Conservation (phyloP, 768 basidiomycete genomes). For the Sarcodon sp. region DNA sequence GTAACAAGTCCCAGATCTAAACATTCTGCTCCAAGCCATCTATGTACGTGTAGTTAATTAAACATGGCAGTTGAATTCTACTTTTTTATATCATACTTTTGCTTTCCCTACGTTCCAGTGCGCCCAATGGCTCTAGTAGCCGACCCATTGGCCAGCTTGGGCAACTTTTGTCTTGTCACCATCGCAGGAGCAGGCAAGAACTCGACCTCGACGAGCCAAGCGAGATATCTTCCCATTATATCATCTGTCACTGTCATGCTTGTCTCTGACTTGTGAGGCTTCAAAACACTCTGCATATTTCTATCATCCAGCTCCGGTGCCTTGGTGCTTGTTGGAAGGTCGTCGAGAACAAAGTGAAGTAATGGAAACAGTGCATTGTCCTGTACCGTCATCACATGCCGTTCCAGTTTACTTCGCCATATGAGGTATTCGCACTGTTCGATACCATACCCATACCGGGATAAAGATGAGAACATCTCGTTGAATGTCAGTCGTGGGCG, state of each 20-base stretch:
- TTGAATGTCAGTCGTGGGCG: constrained; percentile 85
- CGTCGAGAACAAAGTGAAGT: constrained; percentile 94
- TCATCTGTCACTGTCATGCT: constrained; percentile 58
- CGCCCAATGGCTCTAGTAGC: constrained; percentile 55
- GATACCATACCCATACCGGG: constrained; percentile 70
- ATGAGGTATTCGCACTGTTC: constrained; percentile 76
- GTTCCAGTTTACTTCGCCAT: constrained; percentile 89
- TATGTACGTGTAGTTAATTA: neutral
- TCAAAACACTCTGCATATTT: constrained; percentile 62
- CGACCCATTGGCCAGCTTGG: constrained; percentile 25
- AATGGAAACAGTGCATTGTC: constrained; percentile 97
- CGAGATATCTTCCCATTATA: constrained; percentile 78
- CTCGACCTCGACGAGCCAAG: constrained; percentile 80
- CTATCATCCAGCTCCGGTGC: constrained; percentile 81
- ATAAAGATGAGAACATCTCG: constrained; percentile 60
- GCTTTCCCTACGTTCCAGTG: constrained; percentile 28
- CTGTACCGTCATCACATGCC: constrained; percentile 87
- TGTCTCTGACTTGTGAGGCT: constrained; percentile 21
- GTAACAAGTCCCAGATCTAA: too few species aligned
- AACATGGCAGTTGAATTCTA: neutral
- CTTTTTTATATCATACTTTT: neutral
- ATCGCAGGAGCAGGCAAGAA: constrained; percentile 56
- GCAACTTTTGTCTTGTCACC: constrained; percentile 31
- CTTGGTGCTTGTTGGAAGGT: constrained; percentile 93
- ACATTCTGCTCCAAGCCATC: neutral